Base-by-base conservation (phyloP, 2,329 filamentous ascomycete species). In the Paecilomyces sp. region DNA sequence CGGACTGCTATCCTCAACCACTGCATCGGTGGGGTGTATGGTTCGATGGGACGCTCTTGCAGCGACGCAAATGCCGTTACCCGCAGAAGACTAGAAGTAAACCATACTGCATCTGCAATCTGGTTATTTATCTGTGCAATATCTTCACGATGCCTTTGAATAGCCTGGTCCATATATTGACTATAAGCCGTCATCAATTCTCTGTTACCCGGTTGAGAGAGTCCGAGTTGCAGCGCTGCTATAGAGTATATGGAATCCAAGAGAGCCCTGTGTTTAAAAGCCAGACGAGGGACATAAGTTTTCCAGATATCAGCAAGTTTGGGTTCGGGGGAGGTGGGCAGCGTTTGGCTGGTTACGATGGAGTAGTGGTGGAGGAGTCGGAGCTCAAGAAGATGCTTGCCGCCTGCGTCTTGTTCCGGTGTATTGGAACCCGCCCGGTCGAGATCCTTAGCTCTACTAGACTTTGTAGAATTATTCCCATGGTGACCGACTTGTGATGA, bases 371-470 rank as follows among this genome's bases (percentile, higher is more conserved):
- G 55, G 34, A 59, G 31, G 30, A 60, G 57, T 15, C 54, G 56
- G 56, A 65, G 58, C 47, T 64, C 63, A 12, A 62, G 57, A 24
- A 64, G 41, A 52, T 61, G 63, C 12, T 58, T 58, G 11, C 59
- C 25, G 58, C 31, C 56, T 9, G 57, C 54, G 22, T 59, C 61
- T 53, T 22, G 58, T 18, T 57, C 61, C 22, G 51, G 24, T 13
- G 51, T 30, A 53, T 53, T 25, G 22, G 13, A 53, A 47, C 18
- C 41, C 3, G 8, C 41, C 5, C 41, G 41, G 41, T 47, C 41
- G 41, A 18, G 15, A 18, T 18, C n/a, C 18, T 47, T 47, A 8
- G n/a, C n/a, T 22, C 7, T 47, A n/a, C 15, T 3, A 22, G 41
- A 8, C 18, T 15, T 47, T n/a, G n/a, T 18, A 18, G n/a, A 47